Base-by-base conservation (phyloP, 106 monocot genomes). In the Hemerocallis citrina region DNA sequence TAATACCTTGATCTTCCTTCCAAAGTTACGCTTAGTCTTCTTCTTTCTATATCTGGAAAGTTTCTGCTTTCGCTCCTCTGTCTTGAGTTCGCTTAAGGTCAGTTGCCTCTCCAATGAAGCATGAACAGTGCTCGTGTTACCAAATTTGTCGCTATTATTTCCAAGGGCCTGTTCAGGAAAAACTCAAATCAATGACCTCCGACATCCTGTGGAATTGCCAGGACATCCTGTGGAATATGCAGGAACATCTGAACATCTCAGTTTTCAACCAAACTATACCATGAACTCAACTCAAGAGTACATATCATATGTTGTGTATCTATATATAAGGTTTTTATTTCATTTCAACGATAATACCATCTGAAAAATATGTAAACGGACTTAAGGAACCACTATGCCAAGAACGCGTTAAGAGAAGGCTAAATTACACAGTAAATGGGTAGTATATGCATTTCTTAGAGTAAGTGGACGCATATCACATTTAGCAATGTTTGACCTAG, bases 1-100 rank as follows among this genome's bases (percentile, higher is more conserved):
- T n/a, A 41, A 34, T 71, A 86, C 86, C 81, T 86, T 86, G 61
- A 86, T 86, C 52, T 81, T 86, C 42, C 81, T 78, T 49, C 59
- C 74, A 34, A 86, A 86, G 41, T 78, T 86, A 56, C 86, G 70
- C 52, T 63, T 81, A 25, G 55, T 63, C 64, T 75, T 86, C 61
- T 86, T 86, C 68, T 72, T 72, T 62, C 71, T 75, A 62, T 81
- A 86, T 65, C 86, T 86, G 0, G 75, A 81, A 55, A 86, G 74
- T 63, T 81, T 77, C 42, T 81, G 62, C 34, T 39, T 70, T 48
- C 88, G 69, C 33, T 82, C 87, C 46, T 70, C 65, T 14, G 63
- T 49, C 52, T 64, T 73, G 21, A 59, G 25, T 4, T 73, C 58
- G 17, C 54, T 37, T 36, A 66, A 62, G 47, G 74, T 66, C 17